phyloP scores from a whole-genome alignment of 148 eudicot species.

The Simmondsia chinensis region DNA sequence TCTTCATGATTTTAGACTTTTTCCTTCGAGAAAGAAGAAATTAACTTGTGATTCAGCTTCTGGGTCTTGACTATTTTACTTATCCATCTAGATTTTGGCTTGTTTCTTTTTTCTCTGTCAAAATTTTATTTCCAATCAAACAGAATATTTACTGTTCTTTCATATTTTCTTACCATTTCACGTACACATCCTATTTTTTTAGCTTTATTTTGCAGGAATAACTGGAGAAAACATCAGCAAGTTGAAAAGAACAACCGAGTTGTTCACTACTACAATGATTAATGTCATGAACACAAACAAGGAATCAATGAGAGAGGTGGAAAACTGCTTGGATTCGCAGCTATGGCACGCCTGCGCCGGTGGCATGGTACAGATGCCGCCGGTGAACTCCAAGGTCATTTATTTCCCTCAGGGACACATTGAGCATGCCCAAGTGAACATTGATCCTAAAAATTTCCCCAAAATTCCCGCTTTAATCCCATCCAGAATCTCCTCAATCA shows the following conservation, averaged over 20 bases:
- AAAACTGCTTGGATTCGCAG: constrained; percentile 56
- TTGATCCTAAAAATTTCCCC: constrained; percentile 37
- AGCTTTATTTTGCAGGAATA: not conserved
- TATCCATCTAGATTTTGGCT: too few relatives aligned
- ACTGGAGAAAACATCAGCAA: not conserved
- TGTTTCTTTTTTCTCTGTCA: not conserved
- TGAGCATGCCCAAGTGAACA: constrained; percentile 55
- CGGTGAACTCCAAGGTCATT: constrained; percentile 53
- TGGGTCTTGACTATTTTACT: not conserved
- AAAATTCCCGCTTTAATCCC: constrained; percentile 46
- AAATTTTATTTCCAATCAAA: not conserved
- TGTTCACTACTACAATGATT: constrained; percentile 31
- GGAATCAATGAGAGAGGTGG: constrained; percentile 37
- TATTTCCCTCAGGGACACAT: constrained; percentile 92
- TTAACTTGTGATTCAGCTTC: too few relatives aligned
- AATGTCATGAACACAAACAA: constrained; percentile 34
- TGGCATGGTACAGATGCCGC: constrained; percentile 87
- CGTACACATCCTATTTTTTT: not conserved
- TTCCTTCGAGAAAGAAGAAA: too few relatives aligned
- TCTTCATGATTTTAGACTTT: too few relatives aligned
- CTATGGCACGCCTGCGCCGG: constrained; percentile 99
- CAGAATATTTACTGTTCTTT: not conserved
- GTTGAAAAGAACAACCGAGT: not conserved
- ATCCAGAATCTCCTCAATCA: constrained; percentile 43
- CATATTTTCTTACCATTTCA: not conserved